A percentile compares a stretch with the other conserved stretches of the same genome.
Conservation (phyloP, 2,329 filamentous ascomycete genomes). For the Ciborinia camelliae region DNA sequence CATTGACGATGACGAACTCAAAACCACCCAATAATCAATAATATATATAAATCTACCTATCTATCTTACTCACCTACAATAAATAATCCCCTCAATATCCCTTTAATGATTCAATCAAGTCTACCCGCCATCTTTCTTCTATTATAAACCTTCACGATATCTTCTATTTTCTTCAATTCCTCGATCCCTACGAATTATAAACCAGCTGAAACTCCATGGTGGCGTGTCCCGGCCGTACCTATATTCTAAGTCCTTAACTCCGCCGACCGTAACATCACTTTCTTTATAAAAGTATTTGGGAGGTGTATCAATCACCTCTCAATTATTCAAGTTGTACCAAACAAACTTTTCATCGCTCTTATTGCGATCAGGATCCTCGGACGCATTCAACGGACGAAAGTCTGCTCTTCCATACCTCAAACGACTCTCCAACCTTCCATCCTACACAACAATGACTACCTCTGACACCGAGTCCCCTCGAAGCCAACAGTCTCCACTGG, state of each 20-base stretch:
- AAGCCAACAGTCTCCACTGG: conserved; percentile 46
- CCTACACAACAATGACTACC: conserved; percentile 37
- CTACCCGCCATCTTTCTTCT: not conserved
- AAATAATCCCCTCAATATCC: not conserved
- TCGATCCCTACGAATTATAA: not conserved
- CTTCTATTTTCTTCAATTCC: not conserved
- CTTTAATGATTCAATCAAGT: not conserved
- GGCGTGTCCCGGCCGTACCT: conserved; percentile 5
- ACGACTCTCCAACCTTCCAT: conserved; percentile 33
- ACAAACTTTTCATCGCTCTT: conserved; percentile 35
- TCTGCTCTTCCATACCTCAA: conserved; percentile 29
- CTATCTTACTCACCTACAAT: not conserved
- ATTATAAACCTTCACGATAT: too few relatives aligned
- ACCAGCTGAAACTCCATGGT: not conserved
- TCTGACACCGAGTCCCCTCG: conserved; percentile 37
- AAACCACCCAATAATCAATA: too few relatives aligned
- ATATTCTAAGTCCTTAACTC: conserved; percentile 11
- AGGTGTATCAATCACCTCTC: conserved; percentile 29
- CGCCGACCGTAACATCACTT: conserved; percentile 19
- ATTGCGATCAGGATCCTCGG: conserved; percentile 34
- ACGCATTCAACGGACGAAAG: conserved; percentile 33
- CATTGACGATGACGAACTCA: not conserved
- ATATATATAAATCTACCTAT: too few relatives aligned
- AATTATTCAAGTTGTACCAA: conserved; percentile 38
- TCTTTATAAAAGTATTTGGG: conserved; percentile 24